A percentile compares a stretch with the other conserved stretches of the same genome.
phyloP scores from a whole-genome alignment of 495 filamentous ascomycete species.

The Talaromyces adpressus region DNA sequence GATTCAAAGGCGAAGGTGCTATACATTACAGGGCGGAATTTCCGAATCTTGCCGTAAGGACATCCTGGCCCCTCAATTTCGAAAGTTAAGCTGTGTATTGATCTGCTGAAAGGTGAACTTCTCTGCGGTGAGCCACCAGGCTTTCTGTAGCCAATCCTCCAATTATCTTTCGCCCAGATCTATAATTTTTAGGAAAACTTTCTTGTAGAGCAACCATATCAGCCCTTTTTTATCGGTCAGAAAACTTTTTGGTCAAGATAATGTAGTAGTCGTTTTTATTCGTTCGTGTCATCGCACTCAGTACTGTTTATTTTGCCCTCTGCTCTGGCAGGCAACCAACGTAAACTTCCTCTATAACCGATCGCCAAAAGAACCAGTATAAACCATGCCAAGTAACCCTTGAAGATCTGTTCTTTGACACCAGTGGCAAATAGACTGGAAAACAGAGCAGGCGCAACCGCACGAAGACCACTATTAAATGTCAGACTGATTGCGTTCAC shows the following conservation, averaged over 20 bases:
- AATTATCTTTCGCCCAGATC: neutral
- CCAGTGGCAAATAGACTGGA: conserved; percentile 56
- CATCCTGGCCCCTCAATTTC: no score
- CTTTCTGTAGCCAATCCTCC: no score
- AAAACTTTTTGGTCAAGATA: neutral
- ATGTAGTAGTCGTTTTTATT: neutral
- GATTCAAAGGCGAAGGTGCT: no score
- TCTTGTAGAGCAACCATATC: neutral
- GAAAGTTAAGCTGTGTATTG: no score
- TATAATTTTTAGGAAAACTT: neutral
- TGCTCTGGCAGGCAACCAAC: conserved; percentile 4
- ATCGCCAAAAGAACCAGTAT: conserved; percentile 42
- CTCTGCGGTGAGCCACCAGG: no score
- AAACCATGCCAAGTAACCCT: conserved; percentile 62
- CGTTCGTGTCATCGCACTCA: neutral
- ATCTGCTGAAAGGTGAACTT: no score
- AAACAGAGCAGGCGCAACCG: conserved; percentile 54
- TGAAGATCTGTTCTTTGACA: conserved; percentile 43
- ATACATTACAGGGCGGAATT: no score
- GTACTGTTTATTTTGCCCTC: neutral
- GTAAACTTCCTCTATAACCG: conserved; percentile 27
- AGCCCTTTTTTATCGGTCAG: neutral
- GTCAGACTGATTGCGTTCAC: conserved; percentile 59
- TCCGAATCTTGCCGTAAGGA: no score
- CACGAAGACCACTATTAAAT: conserved; percentile 40